Percentiles rank a stretch among this genome's conserved stretches.
phyloP scores from a whole-genome alignment of 139 green algal species.

The Chara braunii region DNA sequence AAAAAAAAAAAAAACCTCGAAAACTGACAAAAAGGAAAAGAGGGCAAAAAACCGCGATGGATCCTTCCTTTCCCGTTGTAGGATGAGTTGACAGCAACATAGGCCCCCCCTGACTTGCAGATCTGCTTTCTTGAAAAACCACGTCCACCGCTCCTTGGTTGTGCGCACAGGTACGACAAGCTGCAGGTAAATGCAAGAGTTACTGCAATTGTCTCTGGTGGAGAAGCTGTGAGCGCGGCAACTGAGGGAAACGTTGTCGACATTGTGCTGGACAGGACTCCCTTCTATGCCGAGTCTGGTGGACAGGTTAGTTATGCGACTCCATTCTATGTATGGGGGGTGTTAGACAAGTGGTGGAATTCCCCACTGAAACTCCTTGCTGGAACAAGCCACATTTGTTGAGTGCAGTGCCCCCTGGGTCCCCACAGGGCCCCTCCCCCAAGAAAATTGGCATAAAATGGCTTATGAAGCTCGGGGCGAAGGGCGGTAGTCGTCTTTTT shows the following conservation, averaged over 20 bases:
- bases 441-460: no score
- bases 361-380: neutral
- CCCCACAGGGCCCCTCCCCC: neutral
- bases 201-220: conserved; percentile 50
- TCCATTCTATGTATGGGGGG: neutral
- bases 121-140: no score
- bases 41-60: no score
- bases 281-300: conserved; percentile 83
- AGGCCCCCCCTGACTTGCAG: no score
- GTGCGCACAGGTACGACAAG: conserved; percentile 9
- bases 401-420: neutral
- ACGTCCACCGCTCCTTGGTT: neutral
- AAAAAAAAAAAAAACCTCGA: no score
- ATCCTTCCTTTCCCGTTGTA: no score
- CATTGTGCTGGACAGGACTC: conserved; percentile 69
- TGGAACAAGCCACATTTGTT: neutral
- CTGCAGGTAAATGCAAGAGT: conserved; percentile 34
- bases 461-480: no score
- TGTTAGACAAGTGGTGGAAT: neutral
- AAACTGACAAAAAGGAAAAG: no score
- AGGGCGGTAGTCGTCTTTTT: no score
- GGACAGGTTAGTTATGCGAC: conserved; percentile 58
- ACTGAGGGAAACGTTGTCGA: conserved; percentile 36
- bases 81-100: no score
- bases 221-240: conserved; percentile 38